A percentile compares a stretch with the other conserved stretches of the same genome.
Evolutionary conservation across 2,329 filamentous ascomycete genomes (phyloP).

Genomic region (Diplodia mutila): DNA sequence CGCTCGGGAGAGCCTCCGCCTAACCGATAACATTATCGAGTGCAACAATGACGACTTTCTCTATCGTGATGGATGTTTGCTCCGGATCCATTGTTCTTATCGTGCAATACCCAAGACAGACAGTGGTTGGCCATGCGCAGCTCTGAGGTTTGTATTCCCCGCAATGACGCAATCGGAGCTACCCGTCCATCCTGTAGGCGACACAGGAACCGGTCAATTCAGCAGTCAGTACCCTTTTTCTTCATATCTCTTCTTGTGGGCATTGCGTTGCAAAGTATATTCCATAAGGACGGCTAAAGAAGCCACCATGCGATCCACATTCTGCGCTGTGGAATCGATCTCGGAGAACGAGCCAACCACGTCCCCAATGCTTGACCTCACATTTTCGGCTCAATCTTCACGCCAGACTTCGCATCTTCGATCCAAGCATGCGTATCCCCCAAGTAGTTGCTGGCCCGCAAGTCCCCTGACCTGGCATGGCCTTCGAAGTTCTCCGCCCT

Average conservation of each 20-base stretch:
- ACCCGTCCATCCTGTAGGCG: background rate
- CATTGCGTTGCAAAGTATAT: no score
- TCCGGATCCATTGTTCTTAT: background rate
- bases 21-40: background rate
- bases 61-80: background rate
- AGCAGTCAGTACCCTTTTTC: no score
- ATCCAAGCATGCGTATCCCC: conserved; percentile 51
- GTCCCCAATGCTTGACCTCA: no score
- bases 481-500: conserved; percentile 58
- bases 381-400: no score
- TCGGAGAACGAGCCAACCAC: no score
- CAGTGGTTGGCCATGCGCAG: background rate
- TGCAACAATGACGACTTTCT: background rate
- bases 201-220: background rate
- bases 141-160: conserved; percentile 4
- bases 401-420: background rate
- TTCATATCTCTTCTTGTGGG: no score
- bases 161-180: conserved; percentile 11
- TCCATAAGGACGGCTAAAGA: no score
- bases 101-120: background rate
- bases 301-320: no score
- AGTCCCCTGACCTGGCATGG: conserved; percentile 57
- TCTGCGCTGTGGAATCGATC: no score
- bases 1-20: background rate
- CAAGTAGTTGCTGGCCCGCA: conserved; percentile 51